Evolutionary conservation across 139 green algal species (phyloP).

Genomic region (Closterium sp.): DNA sequence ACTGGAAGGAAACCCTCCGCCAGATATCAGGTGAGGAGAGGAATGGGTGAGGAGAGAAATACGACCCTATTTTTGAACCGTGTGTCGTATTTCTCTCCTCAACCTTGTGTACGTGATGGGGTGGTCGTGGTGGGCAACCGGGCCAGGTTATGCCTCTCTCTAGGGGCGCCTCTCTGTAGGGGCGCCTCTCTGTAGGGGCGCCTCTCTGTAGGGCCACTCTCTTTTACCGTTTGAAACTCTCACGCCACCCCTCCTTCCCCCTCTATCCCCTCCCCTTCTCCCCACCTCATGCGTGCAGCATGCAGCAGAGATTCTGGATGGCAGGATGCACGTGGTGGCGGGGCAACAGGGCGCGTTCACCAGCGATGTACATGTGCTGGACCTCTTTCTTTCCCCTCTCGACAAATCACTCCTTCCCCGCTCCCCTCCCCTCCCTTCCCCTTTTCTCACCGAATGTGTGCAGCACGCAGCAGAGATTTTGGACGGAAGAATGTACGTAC

Average conservation of each 20-base stretch:
- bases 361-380: not conserved
- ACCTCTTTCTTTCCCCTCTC: not conserved
- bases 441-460: conserved; percentile 10
- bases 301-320: not conserved
- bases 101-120: not conserved
- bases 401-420: not conserved
- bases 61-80: not conserved
- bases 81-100: not conserved
- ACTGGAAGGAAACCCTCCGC: not conserved
- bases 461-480: conserved; percentile 72
- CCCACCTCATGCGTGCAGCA: not conserved
- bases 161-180: too few relatives aligned
- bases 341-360: not conserved
- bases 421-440: too few relatives aligned
- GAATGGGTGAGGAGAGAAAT: not conserved
- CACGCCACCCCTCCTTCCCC: too few relatives aligned
- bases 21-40: conserved; percentile 5
- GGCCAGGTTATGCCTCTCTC: too few relatives aligned
- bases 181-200: too few relatives aligned
- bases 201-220: too few relatives aligned
- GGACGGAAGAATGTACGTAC: conserved; percentile 66
- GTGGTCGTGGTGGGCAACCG: too few relatives aligned
- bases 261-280: too few relatives aligned
- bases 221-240: too few relatives aligned
- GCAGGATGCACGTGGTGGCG: not conserved